A percentile compares a stretch with the other conserved stretches of the same genome.
Evolutionary conservation across 176 grass and related monocot genomes (phyloP).

Genomic region (Carex myosuroides): DNA sequence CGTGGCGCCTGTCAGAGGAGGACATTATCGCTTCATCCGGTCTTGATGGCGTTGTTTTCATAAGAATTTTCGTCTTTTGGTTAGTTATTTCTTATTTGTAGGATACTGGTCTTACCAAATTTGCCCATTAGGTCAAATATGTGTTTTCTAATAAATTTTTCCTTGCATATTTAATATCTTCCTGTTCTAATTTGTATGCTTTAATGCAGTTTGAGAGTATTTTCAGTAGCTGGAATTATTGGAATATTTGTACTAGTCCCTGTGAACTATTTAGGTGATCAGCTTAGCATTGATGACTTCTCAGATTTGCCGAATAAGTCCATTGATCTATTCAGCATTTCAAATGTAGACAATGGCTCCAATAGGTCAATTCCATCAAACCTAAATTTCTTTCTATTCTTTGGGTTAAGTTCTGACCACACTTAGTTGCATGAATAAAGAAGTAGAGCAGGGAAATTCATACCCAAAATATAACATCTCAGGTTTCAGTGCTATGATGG

Average conservation of each 20-base stretch:
- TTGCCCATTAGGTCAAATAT: conserved; percentile 12
- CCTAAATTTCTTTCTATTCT: neutral
- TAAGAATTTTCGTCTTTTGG: conserved; percentile 91
- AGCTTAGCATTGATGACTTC: conserved; percentile 81
- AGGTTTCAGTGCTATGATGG: neutral
- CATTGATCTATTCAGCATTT: conserved; percentile 75
- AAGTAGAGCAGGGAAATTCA: neutral
- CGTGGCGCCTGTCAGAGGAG: conserved; percentile 62
- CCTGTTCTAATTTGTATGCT: neutral
- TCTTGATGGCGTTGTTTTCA: conserved; percentile 78
- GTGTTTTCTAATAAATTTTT: conserved; percentile 38
- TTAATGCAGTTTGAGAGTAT: conserved; percentile 62
- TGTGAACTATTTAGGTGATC: conserved; percentile 67
- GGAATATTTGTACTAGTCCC: conserved; percentile 74
- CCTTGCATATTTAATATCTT: neutral
- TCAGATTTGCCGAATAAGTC: conserved; percentile 77
- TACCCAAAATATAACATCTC: neutral
- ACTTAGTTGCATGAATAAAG: neutral
- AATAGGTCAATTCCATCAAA: conserved; percentile 40
- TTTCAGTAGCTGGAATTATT: conserved; percentile 52
- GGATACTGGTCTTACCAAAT: neutral
- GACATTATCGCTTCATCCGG: conserved; percentile 60
- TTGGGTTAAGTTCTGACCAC: neutral
- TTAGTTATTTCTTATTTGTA: neutral
- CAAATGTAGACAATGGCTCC: conserved; percentile 84